phyloP scores from a whole-genome alignment of 768 basidiomycete genomes.

The Hypsizygus marmoreus region DNA sequence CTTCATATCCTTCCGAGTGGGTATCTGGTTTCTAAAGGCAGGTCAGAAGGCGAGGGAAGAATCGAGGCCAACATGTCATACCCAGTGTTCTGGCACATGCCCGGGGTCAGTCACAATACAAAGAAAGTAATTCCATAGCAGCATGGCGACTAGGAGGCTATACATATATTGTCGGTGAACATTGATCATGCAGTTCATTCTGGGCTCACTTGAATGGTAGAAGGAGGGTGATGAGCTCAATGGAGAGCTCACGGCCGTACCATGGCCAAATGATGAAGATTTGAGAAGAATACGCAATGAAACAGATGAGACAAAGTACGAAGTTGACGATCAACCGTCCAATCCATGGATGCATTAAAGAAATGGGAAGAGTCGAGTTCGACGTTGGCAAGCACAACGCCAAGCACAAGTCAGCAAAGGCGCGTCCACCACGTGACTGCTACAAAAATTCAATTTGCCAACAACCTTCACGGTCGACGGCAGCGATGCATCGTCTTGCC shows the following conservation, averaged over 20 bases:
- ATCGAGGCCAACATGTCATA: conserved; percentile 33
- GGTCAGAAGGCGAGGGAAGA: neutral
- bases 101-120: conserved; percentile 88
- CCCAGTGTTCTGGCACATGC: conserved; percentile 77
- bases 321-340: conserved; percentile 67
- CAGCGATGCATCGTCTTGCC: conserved; percentile 14
- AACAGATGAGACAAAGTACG: conserved; percentile 74
- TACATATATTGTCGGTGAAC: conserved; percentile 7
- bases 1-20: conserved; percentile 75
- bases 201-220: conserved; percentile 90
- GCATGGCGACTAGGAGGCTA: conserved; percentile 73
- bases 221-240: conserved; percentile 76
- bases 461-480: neutral
- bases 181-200: too few species aligned
- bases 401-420: too few species aligned
- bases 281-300: conserved; percentile 89
- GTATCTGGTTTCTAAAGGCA: conserved; percentile 72
- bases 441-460: conserved; percentile 13
- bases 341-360: conserved; percentile 43
- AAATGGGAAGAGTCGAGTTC: too few species aligned
- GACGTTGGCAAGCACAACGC: too few species aligned
- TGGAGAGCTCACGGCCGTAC: conserved; percentile 76
- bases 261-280: conserved; percentile 91
- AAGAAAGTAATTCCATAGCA: conserved; percentile 88
- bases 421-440: too few species aligned